Evolutionary conservation across 2,329 filamentous ascomycete genomes (phyloP).

Genomic region (Chaetothyriales sp.): DNA sequence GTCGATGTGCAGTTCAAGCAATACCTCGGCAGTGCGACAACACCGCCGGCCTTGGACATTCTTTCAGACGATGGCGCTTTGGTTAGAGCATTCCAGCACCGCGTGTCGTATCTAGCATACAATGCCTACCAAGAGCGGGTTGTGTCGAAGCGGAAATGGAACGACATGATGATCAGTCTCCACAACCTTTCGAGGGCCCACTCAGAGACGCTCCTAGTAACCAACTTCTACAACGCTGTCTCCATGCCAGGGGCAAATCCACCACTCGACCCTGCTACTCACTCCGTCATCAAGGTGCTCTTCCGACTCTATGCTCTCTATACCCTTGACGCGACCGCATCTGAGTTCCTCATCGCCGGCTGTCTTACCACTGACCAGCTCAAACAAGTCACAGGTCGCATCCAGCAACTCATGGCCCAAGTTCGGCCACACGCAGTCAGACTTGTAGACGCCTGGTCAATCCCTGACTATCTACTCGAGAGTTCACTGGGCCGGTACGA

Average conservation of each 20-base stretch:
- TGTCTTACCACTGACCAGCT: slow-evolving; percentile 41
- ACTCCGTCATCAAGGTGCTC: slow-evolving; percentile 47
- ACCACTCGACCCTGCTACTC: slow-evolving; percentile 45
- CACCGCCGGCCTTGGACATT: slow-evolving; percentile 58
- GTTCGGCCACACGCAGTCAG: slow-evolving; percentile 58
- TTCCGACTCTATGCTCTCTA: slow-evolving; percentile 52
- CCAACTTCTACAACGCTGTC: slow-evolving; percentile 61
- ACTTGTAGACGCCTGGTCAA: slow-evolving; percentile 60
- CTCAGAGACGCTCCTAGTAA: slow-evolving; percentile 62
- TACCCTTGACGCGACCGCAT: slow-evolving; percentile 53
- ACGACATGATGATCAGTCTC: slow-evolving; percentile 62
- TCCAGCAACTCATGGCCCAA: slow-evolving; percentile 50
- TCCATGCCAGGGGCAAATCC: slow-evolving; percentile 30
- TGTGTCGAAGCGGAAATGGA: slow-evolving; percentile 61
- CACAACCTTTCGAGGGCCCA: slow-evolving; percentile 61
- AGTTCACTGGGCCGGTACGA: slow-evolving; percentile 42
- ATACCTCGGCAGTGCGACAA: slow-evolving; percentile 53
- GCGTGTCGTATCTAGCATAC: slow-evolving; percentile 58
- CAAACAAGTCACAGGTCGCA: slow-evolving; percentile 21
- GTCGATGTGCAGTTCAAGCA: slow-evolving; percentile 48
- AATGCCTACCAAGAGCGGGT: slow-evolving; percentile 61
- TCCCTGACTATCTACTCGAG: slow-evolving; percentile 65
- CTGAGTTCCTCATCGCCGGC: slow-evolving; percentile 57
- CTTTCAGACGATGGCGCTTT: slow-evolving; percentile 54
- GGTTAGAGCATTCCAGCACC: slow-evolving; percentile 61